Evolutionary conservation across 768 basidiomycete species (phyloP), one percentile per base, ranked within the genome.

Genomic region (Epithele typhae): DNA sequence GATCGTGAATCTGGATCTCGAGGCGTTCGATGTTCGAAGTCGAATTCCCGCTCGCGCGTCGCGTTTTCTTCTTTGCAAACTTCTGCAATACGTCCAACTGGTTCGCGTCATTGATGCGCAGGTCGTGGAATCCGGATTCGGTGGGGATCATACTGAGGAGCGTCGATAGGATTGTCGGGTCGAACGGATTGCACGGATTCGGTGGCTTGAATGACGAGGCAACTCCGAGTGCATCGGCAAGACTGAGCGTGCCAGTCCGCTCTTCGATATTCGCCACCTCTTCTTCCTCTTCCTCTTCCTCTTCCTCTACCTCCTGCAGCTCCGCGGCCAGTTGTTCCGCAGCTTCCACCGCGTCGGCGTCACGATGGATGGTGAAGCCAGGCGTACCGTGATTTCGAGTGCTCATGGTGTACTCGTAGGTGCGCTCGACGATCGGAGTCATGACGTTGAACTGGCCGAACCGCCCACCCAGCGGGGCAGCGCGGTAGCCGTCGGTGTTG

Each of bases 391-490:
- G 51, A n/a, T 51, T 59, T 18, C 79, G 71, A 14, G 80, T 85
- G 55, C 81, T 85, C 25, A 73, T 74, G 3, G 87, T 78, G 61
- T 74, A 94, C 65, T 98, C 96, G 58, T 79, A 79, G 9, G 96
- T 98, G 34, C 94, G 76, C 65, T 99, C 96, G 11, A 91, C 91
- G 64, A 98, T 97, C 3, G 96, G 95, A 8, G 95, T 98, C 92
- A 99, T 93, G 46, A 94, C 84, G 59, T 87, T 83, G 67, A 97
- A 88, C 48, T 77, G 74, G 27, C 86, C 87, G 60, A 89, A 87
- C 22, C 88, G 78, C 15, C 87, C 83, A 14, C 84, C 85, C 41
- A 84, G 70, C 23, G 86, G 84, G 17, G 74, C 67, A 2, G 50
- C 50, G 1, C 63, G 59, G 18, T 60, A 49, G 40, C 48, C 54